Evolutionary conservation across 768 basidiomycete genomes (phyloP).

Genomic region (Kwoniella bestiolae): DNA sequence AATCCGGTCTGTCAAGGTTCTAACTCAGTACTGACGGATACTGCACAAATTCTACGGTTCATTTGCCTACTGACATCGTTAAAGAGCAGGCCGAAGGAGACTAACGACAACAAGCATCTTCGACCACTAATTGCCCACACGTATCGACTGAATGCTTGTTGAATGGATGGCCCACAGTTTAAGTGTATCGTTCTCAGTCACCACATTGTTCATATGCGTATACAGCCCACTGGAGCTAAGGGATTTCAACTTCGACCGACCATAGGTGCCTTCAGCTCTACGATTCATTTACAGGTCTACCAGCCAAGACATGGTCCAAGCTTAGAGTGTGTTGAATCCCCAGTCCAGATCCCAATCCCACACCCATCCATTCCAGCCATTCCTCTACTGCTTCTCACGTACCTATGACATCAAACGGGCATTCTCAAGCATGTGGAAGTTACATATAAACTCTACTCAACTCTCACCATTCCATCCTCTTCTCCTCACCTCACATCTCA

Average conservation of each 20-base stretch:
- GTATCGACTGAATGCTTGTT: too few species aligned
- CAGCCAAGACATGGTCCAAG: neutral
- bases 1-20: too few species aligned
- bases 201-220: too few species aligned
- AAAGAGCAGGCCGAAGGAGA: too few species aligned
- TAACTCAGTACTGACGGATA: too few species aligned
- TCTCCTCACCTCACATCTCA: constrained; percentile 7
- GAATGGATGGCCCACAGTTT: neutral
- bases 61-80: too few species aligned
- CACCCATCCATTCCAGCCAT: neutral
- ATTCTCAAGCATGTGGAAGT: neutral
- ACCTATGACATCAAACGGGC: neutral
- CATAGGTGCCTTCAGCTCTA: neutral
- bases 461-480: neutral
- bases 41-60: too few species aligned
- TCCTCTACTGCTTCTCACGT: neutral
- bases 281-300: neutral
- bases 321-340: neutral
- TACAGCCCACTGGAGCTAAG: too few species aligned
- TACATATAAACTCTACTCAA: neutral
- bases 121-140: too few species aligned
- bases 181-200: neutral
- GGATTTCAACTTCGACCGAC: neutral
- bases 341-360: neutral
- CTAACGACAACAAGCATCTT: too few species aligned